phyloP scores from a whole-genome alignment of 2,329 filamentous ascomycete species.

The Scytalidium lignicola region DNA sequence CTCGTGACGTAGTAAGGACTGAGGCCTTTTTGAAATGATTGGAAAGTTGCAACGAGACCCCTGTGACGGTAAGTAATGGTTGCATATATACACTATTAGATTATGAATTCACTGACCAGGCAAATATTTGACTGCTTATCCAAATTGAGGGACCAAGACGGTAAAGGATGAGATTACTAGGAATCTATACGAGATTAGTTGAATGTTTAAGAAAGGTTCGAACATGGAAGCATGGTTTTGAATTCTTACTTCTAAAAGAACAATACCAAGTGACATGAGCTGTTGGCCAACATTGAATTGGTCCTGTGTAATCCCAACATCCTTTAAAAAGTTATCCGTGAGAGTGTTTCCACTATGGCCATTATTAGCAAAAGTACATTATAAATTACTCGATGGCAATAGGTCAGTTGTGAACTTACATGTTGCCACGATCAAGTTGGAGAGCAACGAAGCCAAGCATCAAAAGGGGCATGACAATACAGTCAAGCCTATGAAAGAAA shows the following conservation, averaged over 20 bases:
- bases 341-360: conserved; percentile 18
- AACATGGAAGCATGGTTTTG: too few species aligned
- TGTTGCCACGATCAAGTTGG: conserved; percentile 27
- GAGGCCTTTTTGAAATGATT: conserved; percentile 34
- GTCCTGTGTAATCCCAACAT: conserved; percentile 21
- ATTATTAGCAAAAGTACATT: too few species aligned
- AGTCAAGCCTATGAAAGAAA: conserved; percentile 14
- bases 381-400: too few species aligned
- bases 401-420: too few species aligned
- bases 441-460: conserved; percentile 28
- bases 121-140: conserved; percentile 33
- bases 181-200: background rate
- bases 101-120: conserved; percentile 14
- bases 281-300: conserved; percentile 23
- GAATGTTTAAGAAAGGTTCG: too few species aligned
- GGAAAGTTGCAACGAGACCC: conserved; percentile 34
- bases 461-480: conserved; percentile 29
- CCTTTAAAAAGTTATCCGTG: conserved; percentile 22
- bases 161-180: conserved; percentile 2
- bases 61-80: conserved; percentile 1
- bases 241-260: conserved; percentile 18
- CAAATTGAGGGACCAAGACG: conserved; percentile 29
- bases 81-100: background rate
- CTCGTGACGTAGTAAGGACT: conserved; percentile 32
- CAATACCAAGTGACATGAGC: conserved; percentile 23